These are phyloP conservation scores for Fusarium oxysporum DNA, from an alignment of 2,329 filamentous ascomycete genomes.

Conservation along the genomic window DNA sequence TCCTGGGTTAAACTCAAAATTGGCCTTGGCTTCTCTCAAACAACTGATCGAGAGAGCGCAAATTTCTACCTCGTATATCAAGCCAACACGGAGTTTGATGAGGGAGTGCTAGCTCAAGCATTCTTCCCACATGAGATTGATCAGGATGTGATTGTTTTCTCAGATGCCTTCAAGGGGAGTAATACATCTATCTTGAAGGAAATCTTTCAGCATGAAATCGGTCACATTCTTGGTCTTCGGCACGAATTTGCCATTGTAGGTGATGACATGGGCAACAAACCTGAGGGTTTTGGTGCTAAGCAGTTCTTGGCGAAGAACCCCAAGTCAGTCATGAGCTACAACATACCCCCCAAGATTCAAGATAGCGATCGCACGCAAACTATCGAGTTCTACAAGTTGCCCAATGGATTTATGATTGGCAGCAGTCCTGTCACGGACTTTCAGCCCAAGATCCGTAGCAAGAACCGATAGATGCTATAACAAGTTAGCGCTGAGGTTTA, in stretches of 20 bases:
- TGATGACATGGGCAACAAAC: no score
- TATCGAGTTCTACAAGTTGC: not conserved
- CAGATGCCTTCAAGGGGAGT: not conserved
- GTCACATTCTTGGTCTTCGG: not conserved
- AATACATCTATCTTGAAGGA: not conserved
- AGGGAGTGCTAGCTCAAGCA: not conserved
- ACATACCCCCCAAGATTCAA: not conserved
- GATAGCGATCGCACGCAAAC: not conserved
- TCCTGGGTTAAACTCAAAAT: not conserved
- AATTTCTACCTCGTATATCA: not conserved
- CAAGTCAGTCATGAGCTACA: not conserved
- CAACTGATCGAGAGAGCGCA: not conserved
- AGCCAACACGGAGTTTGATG: not conserved
- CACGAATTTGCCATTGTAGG: not conserved
- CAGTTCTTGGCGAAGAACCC: not conserved
- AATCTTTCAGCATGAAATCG: not conserved
- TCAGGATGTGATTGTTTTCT: not conserved
- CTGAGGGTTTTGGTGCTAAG: not conserved
- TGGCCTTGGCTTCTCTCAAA: not conserved
- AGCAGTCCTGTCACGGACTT: not conserved
- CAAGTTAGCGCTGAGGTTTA: no score
- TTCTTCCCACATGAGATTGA: not conserved
- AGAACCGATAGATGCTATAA: no score
- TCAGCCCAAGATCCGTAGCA: no score
- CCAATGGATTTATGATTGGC: not conserved